A percentile compares a stretch with the other conserved stretches of the same genome.
Conservation (phyloP, 1,284 basidiomycete species). For the Trametes hirsuta region DNA sequence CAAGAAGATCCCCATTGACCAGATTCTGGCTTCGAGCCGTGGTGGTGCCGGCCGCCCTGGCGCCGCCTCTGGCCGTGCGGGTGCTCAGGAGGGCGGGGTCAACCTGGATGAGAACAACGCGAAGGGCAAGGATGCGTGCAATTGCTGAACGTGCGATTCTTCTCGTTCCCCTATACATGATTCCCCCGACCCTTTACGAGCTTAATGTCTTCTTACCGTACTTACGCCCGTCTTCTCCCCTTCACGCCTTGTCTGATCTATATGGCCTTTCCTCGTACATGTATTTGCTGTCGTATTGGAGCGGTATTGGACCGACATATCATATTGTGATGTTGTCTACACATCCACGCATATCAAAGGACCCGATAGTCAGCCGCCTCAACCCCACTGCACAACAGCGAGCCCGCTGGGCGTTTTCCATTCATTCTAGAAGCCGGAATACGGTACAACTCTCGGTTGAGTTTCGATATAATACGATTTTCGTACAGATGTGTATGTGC, state of each 20-base stretch:
- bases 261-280: slow-evolving; percentile 39
- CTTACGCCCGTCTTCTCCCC: slow-evolving; percentile 23
- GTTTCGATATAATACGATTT: slow-evolving; percentile 8
- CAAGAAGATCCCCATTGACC: slow-evolving; percentile 96
- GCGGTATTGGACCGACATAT: slow-evolving; percentile 27
- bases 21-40: slow-evolving; percentile 82
- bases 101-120: slow-evolving; percentile 73
- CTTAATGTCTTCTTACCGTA: slow-evolving; percentile 28
- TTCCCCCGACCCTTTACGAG: slow-evolving; percentile 23
- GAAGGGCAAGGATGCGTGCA: slow-evolving; percentile 79
- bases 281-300: slow-evolving; percentile 39
- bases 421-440: too few relatives aligned
- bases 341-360: neutral
- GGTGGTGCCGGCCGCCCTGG: slow-evolving; percentile 64
- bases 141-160: slow-evolving; percentile 49
- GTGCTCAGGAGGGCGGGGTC: slow-evolving; percentile 63
- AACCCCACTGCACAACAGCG: neutral
- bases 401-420: too few relatives aligned
- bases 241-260: slow-evolving; percentile 36
- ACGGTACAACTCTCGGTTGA: too few relatives aligned
- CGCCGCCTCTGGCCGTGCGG: slow-evolving; percentile 55
- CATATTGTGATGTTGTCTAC: slow-evolving; percentile 25
- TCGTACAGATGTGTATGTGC: slow-evolving; percentile 1
- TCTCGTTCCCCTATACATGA: slow-evolving; percentile 2
- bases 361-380: neutral